Base-by-base conservation (phyloP, 2,329 filamentous ascomycete species). In the Verticillium nubilum region DNA sequence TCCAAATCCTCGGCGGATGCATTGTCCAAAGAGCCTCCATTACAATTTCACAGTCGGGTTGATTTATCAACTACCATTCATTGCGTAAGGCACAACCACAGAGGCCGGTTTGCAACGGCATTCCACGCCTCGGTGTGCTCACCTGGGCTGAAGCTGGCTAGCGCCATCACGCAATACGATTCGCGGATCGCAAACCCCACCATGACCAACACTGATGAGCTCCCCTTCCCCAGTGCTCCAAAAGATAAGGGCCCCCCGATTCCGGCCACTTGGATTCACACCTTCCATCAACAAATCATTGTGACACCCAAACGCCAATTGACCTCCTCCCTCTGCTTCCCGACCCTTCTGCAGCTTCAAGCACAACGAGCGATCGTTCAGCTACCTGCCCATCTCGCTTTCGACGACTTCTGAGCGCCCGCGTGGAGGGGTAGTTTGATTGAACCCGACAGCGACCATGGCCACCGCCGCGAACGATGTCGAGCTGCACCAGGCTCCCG, bases 381-480 rank as follows among this genome's bases (percentile, higher is more conserved):
- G 42, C 7, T 12, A n/a, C n/a, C 42, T 23, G 42, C 19, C n/a
- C 42, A 5, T 47, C 37, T 47, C 42, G 42, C 19, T 47, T 5
- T 47, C 42, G 42, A 47, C 42, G 42, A 47, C 42, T 19, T 54
- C 52, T 29, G 52, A 29, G 6, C 52, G 25, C 52, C 29, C 52
- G 25, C 52, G 15, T 17, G 52, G 52, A 54, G 52, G 52, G 52
- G 52, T 54, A 27, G 52, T 17, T 47, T n/a, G 42, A 47, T 47
- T 19, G 42, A 31, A 47, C 19, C 42, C n/a, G 42, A 47, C 42
- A 47, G 42, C 52, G 27, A 57, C 58, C 80, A 74, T 75, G 72
- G 72, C 72, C 61, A 73, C 74, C 63, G 67, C 69, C 57, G 68
- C 66, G 27, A 68, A 70, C 59, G 76, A 78, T 59, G 56, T 73